Percentiles rank a stretch among this genome's conserved stretches.
Conservation (phyloP, 495 filamentous ascomycete species). For the Aspergillus homomorphus region DNA sequence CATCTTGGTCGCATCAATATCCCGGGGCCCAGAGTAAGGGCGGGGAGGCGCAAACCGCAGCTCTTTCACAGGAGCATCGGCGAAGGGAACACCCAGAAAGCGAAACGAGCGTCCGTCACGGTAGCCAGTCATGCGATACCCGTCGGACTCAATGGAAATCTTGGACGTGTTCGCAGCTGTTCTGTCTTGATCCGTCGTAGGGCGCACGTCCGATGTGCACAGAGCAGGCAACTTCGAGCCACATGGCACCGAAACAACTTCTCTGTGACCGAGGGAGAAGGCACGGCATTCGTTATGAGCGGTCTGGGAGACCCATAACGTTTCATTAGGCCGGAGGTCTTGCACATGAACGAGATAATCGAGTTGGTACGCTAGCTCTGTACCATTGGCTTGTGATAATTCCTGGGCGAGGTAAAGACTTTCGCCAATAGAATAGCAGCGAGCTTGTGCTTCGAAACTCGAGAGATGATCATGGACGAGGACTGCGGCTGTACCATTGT, state of each 20-base stretch:
- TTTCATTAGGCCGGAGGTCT: constrained; percentile 12
- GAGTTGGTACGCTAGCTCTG: constrained; percentile 27
- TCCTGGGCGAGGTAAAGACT: constrained; percentile 16
- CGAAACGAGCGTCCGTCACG: constrained; percentile 53
- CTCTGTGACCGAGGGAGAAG: constrained; percentile 15
- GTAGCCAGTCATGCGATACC: constrained; percentile 36
- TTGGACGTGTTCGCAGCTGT: constrained; percentile 22
- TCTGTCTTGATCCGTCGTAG: constrained; percentile 24
- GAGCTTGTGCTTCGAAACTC: constrained; percentile 13
- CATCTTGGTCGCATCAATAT: constrained; percentile 40
- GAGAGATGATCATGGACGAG: constrained; percentile 18
- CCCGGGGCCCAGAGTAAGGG: constrained; percentile 35
- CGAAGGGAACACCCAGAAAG: constrained; percentile 52
- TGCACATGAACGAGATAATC: constrained; percentile 26
- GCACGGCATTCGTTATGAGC: constrained; percentile 12
- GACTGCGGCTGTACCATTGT: constrained; percentile 31
- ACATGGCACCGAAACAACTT: constrained; percentile 13
- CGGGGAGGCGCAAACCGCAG: constrained; percentile 45
- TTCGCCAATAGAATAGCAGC: constrained; percentile 28
- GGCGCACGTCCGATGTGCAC: constrained; percentile 27
- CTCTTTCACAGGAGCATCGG: constrained; percentile 35
- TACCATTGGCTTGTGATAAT: constrained; percentile 12
- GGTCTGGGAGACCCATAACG: constrained; percentile 20
- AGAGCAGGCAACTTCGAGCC: constrained; percentile 20
- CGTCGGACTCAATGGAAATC: constrained; percentile 30